Percentiles rank a stretch among this genome's conserved stretches.
phyloP scores from a whole-genome alignment of 306 rosid genomes.

The Vachellia pachyceras region DNA sequence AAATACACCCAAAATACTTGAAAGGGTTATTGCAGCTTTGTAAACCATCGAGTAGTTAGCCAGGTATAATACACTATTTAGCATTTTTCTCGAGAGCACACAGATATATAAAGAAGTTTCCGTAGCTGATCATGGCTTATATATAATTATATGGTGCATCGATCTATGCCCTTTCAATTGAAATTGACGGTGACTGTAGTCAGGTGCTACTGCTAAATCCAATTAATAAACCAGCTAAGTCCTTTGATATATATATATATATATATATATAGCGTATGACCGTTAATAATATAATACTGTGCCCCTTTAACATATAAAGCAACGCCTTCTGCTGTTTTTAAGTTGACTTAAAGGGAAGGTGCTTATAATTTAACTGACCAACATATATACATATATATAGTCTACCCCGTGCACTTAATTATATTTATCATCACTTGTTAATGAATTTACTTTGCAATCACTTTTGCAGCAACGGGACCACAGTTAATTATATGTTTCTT shows the following conservation, averaged over 20 bases:
- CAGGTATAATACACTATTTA: neutral
- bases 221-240: neutral
- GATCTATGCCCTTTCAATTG: conserved; percentile 5
- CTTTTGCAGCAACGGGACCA: neutral
- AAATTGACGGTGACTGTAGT: neutral
- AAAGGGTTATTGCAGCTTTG: too few species aligned
- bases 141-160: neutral
- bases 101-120: conserved; percentile 9
- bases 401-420: neutral
- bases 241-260: neutral
- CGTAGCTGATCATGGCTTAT: neutral
- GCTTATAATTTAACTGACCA: neutral
- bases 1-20: too few species aligned
- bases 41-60: neutral
- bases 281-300: conserved; percentile 26
- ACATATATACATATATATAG: neutral
- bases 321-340: conserved; percentile 27
- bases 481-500: too few species aligned
- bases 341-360: conserved; percentile 41
- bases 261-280: neutral
- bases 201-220: neutral
- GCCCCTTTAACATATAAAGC: conserved; percentile 41
- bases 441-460: conserved; percentile 33
- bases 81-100: conserved; percentile 31
- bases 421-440: neutral